Evolutionary conservation across 2,329 filamentous ascomycete genomes (phyloP).

Genomic region (Aspergillus spinulosporus): DNA sequence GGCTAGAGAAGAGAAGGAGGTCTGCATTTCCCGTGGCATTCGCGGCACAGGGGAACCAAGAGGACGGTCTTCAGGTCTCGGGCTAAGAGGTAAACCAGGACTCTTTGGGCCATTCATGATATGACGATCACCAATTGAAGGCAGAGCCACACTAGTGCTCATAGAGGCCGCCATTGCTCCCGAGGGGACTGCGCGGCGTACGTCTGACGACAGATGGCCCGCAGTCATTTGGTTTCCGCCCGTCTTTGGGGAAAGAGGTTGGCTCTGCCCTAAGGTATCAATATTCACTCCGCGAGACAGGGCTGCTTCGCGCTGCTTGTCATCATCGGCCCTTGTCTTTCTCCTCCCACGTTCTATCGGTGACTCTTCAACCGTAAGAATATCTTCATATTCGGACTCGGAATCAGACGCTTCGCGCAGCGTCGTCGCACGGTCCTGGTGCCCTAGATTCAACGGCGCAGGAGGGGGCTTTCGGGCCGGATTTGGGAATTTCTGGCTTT

Average conservation of each 20-base stretch:
- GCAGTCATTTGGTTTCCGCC: constrained; percentile 2
- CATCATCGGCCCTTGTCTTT: constrained; percentile 85
- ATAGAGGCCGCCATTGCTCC: constrained; percentile 19
- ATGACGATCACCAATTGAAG: constrained; percentile 39
- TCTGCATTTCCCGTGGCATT: constrained; percentile 51
- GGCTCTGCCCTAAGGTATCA: constrained; percentile 31
- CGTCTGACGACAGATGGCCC: constrained; percentile 32
- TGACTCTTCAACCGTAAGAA: constrained; percentile 68
- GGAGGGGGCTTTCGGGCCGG: constrained; percentile 79
- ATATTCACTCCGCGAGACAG: constrained; percentile 63
- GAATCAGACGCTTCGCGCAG: constrained; percentile 59
- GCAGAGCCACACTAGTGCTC: constrained; percentile 28
- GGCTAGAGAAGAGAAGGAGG: constrained; percentile 62
- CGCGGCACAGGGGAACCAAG: constrained; percentile 61
- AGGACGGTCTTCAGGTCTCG: constrained; percentile 60
- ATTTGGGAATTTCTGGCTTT: constrained; percentile 46
- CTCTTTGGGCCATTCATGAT: constrained; percentile 55
- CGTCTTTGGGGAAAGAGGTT: constrained; percentile 38
- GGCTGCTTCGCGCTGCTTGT: constrained; percentile 71
- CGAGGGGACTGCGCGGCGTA: constrained; percentile 52
- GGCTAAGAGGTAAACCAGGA: constrained; percentile 64
- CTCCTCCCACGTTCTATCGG: constrained; percentile 68
- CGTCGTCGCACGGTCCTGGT: constrained; percentile 44
- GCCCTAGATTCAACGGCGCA: constrained; percentile 73
- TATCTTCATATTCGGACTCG: constrained; percentile 81